phyloP scores from a whole-genome alignment of 2,329 filamentous ascomycete species.

The Trichoderma citrinoviride region DNA sequence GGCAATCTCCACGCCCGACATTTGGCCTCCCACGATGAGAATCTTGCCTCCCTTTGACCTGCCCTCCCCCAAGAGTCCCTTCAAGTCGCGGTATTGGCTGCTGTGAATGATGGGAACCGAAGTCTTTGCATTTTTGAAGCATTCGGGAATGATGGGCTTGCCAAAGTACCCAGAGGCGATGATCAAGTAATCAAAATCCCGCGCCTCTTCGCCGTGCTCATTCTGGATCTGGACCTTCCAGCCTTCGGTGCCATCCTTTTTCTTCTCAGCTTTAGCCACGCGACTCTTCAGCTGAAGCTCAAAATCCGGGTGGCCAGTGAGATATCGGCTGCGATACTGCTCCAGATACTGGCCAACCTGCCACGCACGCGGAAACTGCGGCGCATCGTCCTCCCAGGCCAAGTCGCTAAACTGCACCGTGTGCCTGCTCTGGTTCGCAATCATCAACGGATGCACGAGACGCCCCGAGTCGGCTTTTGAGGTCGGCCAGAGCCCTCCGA shows the following conservation, averaged over 20 bases:
- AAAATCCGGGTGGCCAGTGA: conserved; percentile 40
- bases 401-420: conserved; percentile 72
- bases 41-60: conserved; percentile 55
- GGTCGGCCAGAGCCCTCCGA: conserved; percentile 77
- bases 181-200: conserved; percentile 68
- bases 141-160: conserved; percentile 50
- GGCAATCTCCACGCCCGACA: conserved; percentile 78
- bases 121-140: conserved; percentile 35
- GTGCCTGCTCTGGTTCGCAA: conserved; percentile 73
- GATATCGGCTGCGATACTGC: conserved; percentile 60
- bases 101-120: conserved; percentile 62
- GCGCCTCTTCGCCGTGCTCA: conserved; percentile 38
- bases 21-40: conserved; percentile 74
- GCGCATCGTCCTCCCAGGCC: conserved; percentile 60
- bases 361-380: conserved; percentile 73
- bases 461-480: conserved; percentile 47
- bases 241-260: conserved; percentile 35
- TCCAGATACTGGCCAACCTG: conserved; percentile 72
- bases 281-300: conserved; percentile 50
- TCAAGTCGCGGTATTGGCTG: conserved; percentile 59
- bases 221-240: conserved; percentile 45
- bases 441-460: conserved; percentile 64
- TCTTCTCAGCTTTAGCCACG: conserved; percentile 43
- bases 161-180: conserved; percentile 77
- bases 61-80: conserved; percentile 44